Base-by-base conservation (phyloP, 768 basidiomycete species). In the Coprinopsis strossmayeri region DNA sequence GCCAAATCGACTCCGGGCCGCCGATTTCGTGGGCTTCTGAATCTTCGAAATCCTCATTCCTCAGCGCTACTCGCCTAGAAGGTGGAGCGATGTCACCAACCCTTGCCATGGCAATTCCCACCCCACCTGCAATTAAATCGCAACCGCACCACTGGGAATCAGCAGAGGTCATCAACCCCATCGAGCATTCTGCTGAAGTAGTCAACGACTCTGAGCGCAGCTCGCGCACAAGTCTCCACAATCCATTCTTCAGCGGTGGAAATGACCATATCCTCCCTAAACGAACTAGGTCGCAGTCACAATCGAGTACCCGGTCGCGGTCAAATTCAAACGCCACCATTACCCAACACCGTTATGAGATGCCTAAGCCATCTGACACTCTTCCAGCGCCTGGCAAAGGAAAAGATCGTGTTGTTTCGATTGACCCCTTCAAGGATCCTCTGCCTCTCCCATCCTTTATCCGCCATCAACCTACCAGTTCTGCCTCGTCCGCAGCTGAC, bases 101-200 rank as follows among this genome's bases (percentile, higher is more conserved):
- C 32, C 50, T 67, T 21, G 71, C 67, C 43, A 71, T 73, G 59
- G 81, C 79, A 27, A 80, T 79, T 58, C 77, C 74, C 53, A 87
- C 84, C 3, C 84, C 85, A 39, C 68, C 69, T 5, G 76, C 81
- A 11, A 78, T 70, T 23, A 56, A 64, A 2, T 72, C 77, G 1
- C 64, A 71, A 13, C 60, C 66, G 1, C 84, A 87, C 64, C 71
- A 61, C 40, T 87, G 84, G 84, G 78, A 87, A 61, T 81, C 79
- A 5, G 83, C 83, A 2, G 79, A 84, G 57, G 79, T 85, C 17
- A 54, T 84, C 44, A 66, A 76, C 47, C 66, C 65, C 42, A 54
- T 62, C 39, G 70, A 74, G 26, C 65, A n/a, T n/a, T n/a, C n/a
- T n/a, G n/a, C 61, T 25, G 61, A 63, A 37, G 44, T 58, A 1